Base-by-base conservation (phyloP, 2,329 filamentous ascomycete genomes). In the Ophiostoma himal-ulmi region DNA sequence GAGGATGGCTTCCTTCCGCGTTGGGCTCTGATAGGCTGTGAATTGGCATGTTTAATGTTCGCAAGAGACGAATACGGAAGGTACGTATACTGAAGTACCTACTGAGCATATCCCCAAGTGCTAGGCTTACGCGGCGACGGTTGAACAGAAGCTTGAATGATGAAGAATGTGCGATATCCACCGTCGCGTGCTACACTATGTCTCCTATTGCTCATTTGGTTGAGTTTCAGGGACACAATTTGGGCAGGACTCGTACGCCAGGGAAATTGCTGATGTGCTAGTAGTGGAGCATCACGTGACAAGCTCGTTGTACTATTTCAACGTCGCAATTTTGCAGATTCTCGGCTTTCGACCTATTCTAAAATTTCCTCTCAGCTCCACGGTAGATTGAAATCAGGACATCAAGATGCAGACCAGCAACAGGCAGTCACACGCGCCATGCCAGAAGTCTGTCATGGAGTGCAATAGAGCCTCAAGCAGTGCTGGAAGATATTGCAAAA, bases 81-180 rank as follows among this genome's bases (percentile, higher is more conserved):
- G 7, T 13, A 26, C 6, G 22, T 48, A 14, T 7, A 20, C 20
- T 48, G 17, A 48, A 48, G 44, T 5, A 44, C 14, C 2, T 44
- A 17, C 20, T 48, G 6, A 48, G 17, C 17, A 20, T 48, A 48
- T 48, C 44, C 44, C 5, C 6, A n/a, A 48, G 44, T 30, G 44
- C 17, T 20, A 48, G 10, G 17, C 17, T 48, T 48, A n/a, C 6
- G 44, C 17, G 37, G 17, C 44, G 14, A 10, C 1, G 30, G 52
- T 11, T 57, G n/a, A 26, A 26, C 5, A 26, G 17, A 48, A 48
- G 44, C 17, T 48, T 26, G n/a, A 7, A 5, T 54, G 20, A 11
- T 34, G 57, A 62, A 62, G 52, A 57, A 57, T 57, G 22, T 10
- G 57, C 57, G 26, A 62, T 62, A 62, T 62, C 57, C 57, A 62